phyloP scores from a whole-genome alignment of 108 stramenopile species.

The Nitzschia palea region DNA sequence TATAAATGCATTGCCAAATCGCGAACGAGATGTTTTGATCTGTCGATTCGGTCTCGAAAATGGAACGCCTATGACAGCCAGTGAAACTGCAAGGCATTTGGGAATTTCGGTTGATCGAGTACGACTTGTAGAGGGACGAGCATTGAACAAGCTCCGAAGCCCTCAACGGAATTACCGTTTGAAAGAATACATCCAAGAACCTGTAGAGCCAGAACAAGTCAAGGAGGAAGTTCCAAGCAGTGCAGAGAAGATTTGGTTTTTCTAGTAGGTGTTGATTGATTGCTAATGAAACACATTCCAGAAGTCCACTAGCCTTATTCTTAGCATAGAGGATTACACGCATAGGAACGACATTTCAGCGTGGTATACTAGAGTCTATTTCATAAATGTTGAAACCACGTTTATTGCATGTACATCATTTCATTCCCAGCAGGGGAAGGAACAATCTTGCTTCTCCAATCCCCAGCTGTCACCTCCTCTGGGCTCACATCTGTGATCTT shows the following conservation, averaged over 20 bases:
- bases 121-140: conserved; percentile 81
- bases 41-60: conserved; percentile 88
- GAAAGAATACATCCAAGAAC: conserved; percentile 58
- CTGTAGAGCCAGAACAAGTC: conserved; percentile 11
- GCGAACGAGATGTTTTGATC: conserved; percentile 76
- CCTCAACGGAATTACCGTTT: conserved; percentile 75
- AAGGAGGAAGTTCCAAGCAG: background rate
- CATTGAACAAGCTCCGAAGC: conserved; percentile 88
- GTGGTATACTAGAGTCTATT: too few relatives aligned
- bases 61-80: conserved; percentile 60
- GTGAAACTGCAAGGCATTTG: conserved; percentile 75
- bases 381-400: too few relatives aligned
- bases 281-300: too few relatives aligned
- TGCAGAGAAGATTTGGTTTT: conserved; percentile 31
- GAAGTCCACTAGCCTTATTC: too few relatives aligned
- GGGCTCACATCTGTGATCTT: conserved; percentile 74
- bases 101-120: conserved; percentile 80
- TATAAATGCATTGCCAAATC: conserved; percentile 47
- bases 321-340: too few relatives aligned
- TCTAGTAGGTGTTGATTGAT: conserved; percentile 4
- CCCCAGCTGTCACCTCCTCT: conserved; percentile 60
- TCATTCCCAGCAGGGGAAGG: conserved; percentile 77
- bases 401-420: conserved; percentile 84
- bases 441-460: conserved; percentile 80
- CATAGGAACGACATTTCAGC: too few relatives aligned